Conservation (phyloP, 1,284 basidiomycete genomes). For the Phylloporus sp. region DNA sequence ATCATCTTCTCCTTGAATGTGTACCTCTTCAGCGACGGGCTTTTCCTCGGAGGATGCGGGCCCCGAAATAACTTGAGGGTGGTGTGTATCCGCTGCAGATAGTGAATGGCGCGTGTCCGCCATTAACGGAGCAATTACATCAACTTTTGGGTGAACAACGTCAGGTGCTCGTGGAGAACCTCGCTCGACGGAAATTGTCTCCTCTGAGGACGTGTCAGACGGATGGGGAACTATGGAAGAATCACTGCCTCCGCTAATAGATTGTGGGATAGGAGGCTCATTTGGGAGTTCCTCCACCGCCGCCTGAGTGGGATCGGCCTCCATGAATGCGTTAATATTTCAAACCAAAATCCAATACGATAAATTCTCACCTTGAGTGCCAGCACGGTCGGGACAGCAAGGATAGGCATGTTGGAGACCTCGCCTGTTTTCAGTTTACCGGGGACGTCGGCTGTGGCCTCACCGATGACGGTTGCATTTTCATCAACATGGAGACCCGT, state of each 20-base stretch:
- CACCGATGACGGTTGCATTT: conserved; percentile 12
- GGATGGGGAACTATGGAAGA: background rate
- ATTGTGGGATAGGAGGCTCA: conserved; percentile 21
- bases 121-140: conserved; percentile 3
- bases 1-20: background rate
- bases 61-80: conserved; percentile 3
- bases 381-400: background rate
- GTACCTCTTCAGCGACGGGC: background rate
- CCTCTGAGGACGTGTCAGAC: conserved; percentile 10
- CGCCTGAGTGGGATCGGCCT: conserved; percentile 1
- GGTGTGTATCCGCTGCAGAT: background rate
- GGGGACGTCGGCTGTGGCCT: conserved; percentile 8
- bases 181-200: conserved; percentile 13
- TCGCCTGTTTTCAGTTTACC: conserved; percentile 13
- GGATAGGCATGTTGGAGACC: conserved; percentile 6
- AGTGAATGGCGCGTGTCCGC: conserved; percentile 2
- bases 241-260: conserved; percentile 4
- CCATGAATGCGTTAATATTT: conserved; percentile 14
- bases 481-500: conserved; percentile 21
- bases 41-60: background rate
- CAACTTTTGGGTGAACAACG: background rate
- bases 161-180: background rate
- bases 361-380: conserved; percentile 19
- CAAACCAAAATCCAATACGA: background rate
- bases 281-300: conserved; percentile 18